A percentile compares a stretch with the other conserved stretches of the same genome.
These are phyloP conservation scores for Elsinoe ampelina DNA, from an alignment of 2,329 filamentous ascomycete genomes.

Conservation along the genomic window DNA sequence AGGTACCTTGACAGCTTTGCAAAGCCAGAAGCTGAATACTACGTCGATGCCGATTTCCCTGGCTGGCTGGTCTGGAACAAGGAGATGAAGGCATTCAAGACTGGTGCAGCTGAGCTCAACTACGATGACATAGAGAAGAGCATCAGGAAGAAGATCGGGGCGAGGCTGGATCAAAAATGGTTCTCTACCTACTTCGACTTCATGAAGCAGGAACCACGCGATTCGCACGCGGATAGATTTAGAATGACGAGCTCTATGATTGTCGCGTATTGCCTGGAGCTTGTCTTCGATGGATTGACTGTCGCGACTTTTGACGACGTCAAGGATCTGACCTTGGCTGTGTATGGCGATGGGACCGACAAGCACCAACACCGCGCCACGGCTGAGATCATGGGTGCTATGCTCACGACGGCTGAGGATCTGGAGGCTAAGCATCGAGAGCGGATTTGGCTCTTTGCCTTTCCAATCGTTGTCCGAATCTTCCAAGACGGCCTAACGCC, in stretches of 20 bases:
- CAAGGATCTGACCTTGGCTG: constrained; percentile 63
- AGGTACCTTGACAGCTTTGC: constrained; percentile 71
- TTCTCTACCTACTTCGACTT: constrained; percentile 81
- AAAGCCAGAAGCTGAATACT: constrained; percentile 70
- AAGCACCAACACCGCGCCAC: constrained; percentile 97
- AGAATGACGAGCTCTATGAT: constrained; percentile 80
- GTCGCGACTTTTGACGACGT: constrained; percentile 77
- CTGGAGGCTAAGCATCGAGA: constrained; percentile 64
- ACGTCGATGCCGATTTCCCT: constrained; percentile 82
- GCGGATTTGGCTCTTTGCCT: constrained; percentile 77
- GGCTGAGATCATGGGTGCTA: constrained; percentile 79
- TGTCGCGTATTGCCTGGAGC: constrained; percentile 79
- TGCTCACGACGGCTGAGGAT: constrained; percentile 73
- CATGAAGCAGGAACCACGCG: constrained; percentile 90
- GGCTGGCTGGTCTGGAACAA: constrained; percentile 97
- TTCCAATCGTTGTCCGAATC: constrained; percentile 76
- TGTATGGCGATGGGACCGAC: constrained; percentile 88
- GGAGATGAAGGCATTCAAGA: constrained; percentile 68
- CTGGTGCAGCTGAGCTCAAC: constrained; percentile 58
- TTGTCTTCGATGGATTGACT: constrained; percentile 74
- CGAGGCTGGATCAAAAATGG: constrained; percentile 73
- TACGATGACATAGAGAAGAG: constrained; percentile 75
- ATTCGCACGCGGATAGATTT: constrained; percentile 73
- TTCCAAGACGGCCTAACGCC: constrained; percentile 89
- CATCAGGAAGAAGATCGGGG: constrained; percentile 70